phyloP scores from a whole-genome alignment of 768 basidiomycete genomes.

The Termitomyces sp. region DNA sequence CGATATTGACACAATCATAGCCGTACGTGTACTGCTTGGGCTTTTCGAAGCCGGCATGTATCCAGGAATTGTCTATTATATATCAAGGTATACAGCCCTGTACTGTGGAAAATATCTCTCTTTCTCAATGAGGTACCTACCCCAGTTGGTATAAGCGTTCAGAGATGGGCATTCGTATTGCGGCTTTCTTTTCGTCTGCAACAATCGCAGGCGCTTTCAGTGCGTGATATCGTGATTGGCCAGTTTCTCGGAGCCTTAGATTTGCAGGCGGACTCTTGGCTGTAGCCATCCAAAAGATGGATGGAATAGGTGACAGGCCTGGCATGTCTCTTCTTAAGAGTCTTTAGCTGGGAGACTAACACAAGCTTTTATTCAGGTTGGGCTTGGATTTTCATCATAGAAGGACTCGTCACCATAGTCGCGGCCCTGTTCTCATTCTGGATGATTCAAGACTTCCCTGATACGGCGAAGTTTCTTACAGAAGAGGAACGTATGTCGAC shows the following conservation, averaged over 20 bases:
- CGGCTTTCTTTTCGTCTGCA: constrained; percentile 77
- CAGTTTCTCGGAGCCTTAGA: neutral
- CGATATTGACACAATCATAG: constrained; percentile 25
- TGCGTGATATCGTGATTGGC: constrained; percentile 20
- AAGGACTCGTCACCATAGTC: constrained; percentile 66
- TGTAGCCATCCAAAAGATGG: constrained; percentile 66
- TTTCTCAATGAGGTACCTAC: neutral
- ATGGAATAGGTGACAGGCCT: constrained; percentile 59
- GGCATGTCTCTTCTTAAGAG: constrained; percentile 47
- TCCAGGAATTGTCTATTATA: constrained; percentile 59
- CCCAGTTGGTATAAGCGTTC: constrained; percentile 76
- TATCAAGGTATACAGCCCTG: constrained; percentile 43
- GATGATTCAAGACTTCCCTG: constrained; percentile 77
- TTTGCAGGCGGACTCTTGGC: constrained; percentile 59
- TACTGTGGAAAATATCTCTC: neutral
- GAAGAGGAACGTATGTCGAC: constrained; percentile 50
- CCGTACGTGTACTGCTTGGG: constrained; percentile 61
- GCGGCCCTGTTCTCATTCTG: constrained; percentile 61
- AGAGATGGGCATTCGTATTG: constrained; percentile 69
- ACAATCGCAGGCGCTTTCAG: constrained; percentile 78
- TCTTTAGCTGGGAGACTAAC: neutral
- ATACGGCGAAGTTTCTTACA: constrained; percentile 66
- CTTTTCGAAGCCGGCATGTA: constrained; percentile 57
- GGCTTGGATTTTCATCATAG: constrained; percentile 75
- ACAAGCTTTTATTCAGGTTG: constrained; percentile 31